A percentile compares a stretch with the other conserved stretches of the same genome.
Conservation (phyloP, 2,329 filamentous ascomycete genomes). For the Aspergillus novofumigatus region DNA sequence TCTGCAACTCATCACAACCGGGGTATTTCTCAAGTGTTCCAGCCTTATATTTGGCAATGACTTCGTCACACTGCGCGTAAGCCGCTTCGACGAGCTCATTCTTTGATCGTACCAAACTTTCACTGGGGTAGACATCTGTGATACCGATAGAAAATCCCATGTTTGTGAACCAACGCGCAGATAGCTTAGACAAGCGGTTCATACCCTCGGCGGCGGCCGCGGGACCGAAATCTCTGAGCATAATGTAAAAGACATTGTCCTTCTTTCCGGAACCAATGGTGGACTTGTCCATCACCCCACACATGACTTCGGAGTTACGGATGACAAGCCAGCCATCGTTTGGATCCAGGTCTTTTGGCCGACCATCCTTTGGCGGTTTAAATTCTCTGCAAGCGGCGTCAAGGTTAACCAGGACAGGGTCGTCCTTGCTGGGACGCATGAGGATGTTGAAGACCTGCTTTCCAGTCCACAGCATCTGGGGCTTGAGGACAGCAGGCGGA, state of each 20-base stretch:
- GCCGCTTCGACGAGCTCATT: slow-evolving; percentile 70
- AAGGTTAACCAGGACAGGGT: slow-evolving; percentile 79
- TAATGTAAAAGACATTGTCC: slow-evolving; percentile 94
- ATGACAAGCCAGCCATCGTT: slow-evolving; percentile 91
- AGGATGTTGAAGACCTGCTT: slow-evolving; percentile 94
- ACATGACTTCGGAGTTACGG: slow-evolving; percentile 96
- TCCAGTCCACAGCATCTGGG: slow-evolving; percentile 86
- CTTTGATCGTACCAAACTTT: slow-evolving; percentile 67
- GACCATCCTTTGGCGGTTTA: slow-evolving; percentile 37
- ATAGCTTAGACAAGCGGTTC: slow-evolving; percentile 89
- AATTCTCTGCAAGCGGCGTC: slow-evolving; percentile 87
- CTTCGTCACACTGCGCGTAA: slow-evolving; percentile 74
- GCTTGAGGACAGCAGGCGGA: slow-evolving; percentile 80
- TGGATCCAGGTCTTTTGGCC: slow-evolving; percentile 62
- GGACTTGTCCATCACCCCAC: slow-evolving; percentile 94
- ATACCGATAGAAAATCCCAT: slow-evolving; percentile 96
- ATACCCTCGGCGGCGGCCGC: slow-evolving; percentile 85
- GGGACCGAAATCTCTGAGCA: slow-evolving; percentile 89
- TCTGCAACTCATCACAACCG: slow-evolving; percentile 87
- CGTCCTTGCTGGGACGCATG: slow-evolving; percentile 83
- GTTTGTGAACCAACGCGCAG: slow-evolving; percentile 81
- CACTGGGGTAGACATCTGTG: slow-evolving; percentile 84
- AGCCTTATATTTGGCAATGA: slow-evolving; percentile 74
- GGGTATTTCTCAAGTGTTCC: slow-evolving; percentile 81
- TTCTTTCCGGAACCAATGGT: slow-evolving; percentile 98